Evolutionary conservation across 2,329 filamentous ascomycete genomes (phyloP), one percentile per base, ranked within the genome.

Genomic region (Stachybotrys elegans): DNA sequence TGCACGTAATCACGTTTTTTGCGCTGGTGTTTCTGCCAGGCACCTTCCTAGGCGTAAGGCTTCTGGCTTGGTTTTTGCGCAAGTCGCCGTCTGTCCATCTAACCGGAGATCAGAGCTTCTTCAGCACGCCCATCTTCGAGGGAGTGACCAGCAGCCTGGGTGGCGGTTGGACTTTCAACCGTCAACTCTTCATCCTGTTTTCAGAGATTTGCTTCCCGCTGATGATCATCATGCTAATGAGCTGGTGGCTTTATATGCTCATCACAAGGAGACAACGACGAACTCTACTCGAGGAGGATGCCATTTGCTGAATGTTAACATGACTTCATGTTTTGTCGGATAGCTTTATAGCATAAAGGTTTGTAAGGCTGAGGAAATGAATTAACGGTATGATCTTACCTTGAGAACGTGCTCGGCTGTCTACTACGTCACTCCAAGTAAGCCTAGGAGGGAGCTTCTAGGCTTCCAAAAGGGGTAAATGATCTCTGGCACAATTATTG

Each of bases 1-100:
- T 63, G 59, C 57, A 60, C 21, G 49, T 58, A 9, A 61, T 63
- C 17, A 63, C 58, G 0, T 48, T 57, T 20, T 51, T 62, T 7
- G 58, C 57, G 7, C 50, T 63, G 13, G 51, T 58, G 2, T 60
- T 61, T 25, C 50, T 63, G 5, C 59, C 59, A 13, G 57, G 53
- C 0, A 61, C 58, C 5, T 61, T 62, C 34, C 43, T 63, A 20
- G 48, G 52, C 19, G 58, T 61, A 56, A 55, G 50, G 46, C 25
- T 31, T 17, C 5, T 32, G 29, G 31, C 27, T n/a, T 34, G 35
- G 22, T 43, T 39, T 17, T 25, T 20, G 8, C 8, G 14, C 8
- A 21, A 36, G 40, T 31, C n/a, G 14, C 20, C 5, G 16, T 16
- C 22, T 9, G 20, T 29, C 4, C 14, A 44, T 51, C 48, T 57